Conservation (phyloP, 1,139 yeast species). For the Zygosaccharomyces sapae region DNA sequence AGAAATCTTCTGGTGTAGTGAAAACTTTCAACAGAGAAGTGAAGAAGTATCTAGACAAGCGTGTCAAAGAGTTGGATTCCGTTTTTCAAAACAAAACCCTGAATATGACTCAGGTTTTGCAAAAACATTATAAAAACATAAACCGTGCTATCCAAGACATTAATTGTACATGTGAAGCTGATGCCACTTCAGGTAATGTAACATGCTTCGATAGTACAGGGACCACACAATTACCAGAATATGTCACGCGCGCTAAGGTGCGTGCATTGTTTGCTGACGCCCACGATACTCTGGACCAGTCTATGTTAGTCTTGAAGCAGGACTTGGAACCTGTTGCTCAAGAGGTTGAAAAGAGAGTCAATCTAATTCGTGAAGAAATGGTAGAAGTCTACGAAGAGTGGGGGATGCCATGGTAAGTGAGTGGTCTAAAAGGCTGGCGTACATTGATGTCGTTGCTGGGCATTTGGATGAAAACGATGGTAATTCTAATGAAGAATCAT, state of each 20-base stretch:
- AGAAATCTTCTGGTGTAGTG: conserved; percentile 17
- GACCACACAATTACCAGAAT: conserved; percentile 34
- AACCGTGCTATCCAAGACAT: conserved; percentile 47
- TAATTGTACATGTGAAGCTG: conserved; percentile 45
- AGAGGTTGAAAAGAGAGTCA: conserved; percentile 42
- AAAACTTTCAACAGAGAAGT: conserved; percentile 29
- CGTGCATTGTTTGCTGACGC: conserved; percentile 44
- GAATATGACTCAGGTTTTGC: conserved; percentile 43
- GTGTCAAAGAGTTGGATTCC: conserved; percentile 39
- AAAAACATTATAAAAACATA: conserved; percentile 45
- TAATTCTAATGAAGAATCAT: conserved; percentile 11
- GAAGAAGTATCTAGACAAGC: conserved; percentile 38
- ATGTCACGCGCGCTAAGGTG: conserved; percentile 55
- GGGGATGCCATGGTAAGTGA: conserved; percentile 62
- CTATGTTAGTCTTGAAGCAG: conserved; percentile 40
- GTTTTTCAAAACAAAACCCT: conserved; percentile 42
- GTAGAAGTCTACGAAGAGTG: conserved; percentile 67
- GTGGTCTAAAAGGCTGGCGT: conserved; percentile 41
- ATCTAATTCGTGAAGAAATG: conserved; percentile 48
- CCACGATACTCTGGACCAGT: conserved; percentile 37
- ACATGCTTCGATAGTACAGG: conserved; percentile 37
- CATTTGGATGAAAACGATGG: conserved; percentile 19
- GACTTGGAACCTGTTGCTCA: conserved; percentile 39
- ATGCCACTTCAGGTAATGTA: conserved; percentile 41
- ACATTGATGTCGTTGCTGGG: conserved; percentile 28